Conservation (phyloP, 192 early-diverging fungal species). For the Backusella luteola region DNA sequence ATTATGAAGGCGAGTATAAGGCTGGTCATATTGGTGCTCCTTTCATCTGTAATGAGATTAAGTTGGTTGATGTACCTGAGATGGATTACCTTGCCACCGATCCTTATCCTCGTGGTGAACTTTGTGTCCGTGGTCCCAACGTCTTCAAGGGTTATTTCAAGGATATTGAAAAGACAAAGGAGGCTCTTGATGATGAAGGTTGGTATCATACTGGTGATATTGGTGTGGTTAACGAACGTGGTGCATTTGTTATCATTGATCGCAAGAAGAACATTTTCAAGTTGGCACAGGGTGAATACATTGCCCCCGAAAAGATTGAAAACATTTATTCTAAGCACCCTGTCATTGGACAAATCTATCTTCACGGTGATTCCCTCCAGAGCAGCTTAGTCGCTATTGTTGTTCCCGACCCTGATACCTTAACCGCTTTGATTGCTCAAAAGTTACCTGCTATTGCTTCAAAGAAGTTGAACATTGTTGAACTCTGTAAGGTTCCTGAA, state of each 20-base stretch:
- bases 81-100: slow-evolving; percentile 82
- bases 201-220: slow-evolving; percentile 90
- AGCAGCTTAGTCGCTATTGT: slow-evolving; percentile 73
- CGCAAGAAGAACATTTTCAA: slow-evolving; percentile 83
- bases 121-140: slow-evolving; percentile 77
- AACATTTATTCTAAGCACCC: slow-evolving; percentile 57
- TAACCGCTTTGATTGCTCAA: slow-evolving; percentile 43
- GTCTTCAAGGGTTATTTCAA: slow-evolving; percentile 80
- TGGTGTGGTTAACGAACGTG: slow-evolving; percentile 65
- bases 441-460: slow-evolving; percentile 41
- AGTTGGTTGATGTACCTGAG: slow-evolving; percentile 87
- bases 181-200: slow-evolving; percentile 78
- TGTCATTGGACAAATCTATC: slow-evolving; percentile 68
- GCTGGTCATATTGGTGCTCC: slow-evolving; percentile 80
- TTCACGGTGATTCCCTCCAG: slow-evolving; percentile 81
- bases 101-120: slow-evolving; percentile 86
- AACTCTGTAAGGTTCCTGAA: slow-evolving; percentile 55
- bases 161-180: slow-evolving; percentile 70
- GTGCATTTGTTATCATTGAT: slow-evolving; percentile 77
- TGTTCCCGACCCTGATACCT: slow-evolving; percentile 63
- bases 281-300: slow-evolving; percentile 58
- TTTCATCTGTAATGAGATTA: slow-evolving; percentile 71
- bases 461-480: slow-evolving; percentile 40
- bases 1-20: slow-evolving; percentile 56
- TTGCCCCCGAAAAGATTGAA: slow-evolving; percentile 86